phyloP scores from a whole-genome alignment of 2,329 filamentous ascomycete genomes.

The Diaporthe velutina region DNA sequence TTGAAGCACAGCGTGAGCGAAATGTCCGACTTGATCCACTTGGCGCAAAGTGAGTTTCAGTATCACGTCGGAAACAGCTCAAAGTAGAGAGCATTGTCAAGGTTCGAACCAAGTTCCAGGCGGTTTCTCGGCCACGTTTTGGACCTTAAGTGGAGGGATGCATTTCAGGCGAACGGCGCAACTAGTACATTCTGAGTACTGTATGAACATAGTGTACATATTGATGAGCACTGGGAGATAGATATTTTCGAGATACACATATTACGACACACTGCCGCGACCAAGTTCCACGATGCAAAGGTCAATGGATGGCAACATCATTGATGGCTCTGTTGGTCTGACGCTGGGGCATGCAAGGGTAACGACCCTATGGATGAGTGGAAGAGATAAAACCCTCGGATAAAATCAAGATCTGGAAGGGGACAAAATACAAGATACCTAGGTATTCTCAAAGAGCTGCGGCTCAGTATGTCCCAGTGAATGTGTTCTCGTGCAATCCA shows the following conservation, averaged over 20 bases:
- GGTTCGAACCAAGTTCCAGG: neutral
- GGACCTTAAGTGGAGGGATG: slow-evolving; percentile 3
- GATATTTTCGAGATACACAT: slow-evolving; percentile 11
- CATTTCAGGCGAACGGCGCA: slow-evolving; percentile 39
- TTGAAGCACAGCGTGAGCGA: neutral
- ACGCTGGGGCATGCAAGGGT: neutral
- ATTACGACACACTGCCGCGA: neutral
- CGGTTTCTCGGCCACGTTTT: neutral
- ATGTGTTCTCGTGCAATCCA: neutral
- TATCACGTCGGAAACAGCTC: neutral
- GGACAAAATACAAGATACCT: neutral
- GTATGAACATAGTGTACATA: slow-evolving; percentile 36
- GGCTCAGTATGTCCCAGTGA: neutral
- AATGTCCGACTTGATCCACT: neutral
- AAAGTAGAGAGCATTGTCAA: slow-evolving; percentile 2
- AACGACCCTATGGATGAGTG: neutral
- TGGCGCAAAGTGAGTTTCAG: neutral
- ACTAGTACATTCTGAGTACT: slow-evolving; percentile 30
- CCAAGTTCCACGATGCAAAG: neutral
- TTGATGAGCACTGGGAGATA: slow-evolving; percentile 8
- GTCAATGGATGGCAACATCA: neutral
- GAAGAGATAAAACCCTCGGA: neutral
- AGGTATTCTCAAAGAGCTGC: neutral
- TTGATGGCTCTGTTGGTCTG: neutral
- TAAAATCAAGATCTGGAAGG: neutral